These are phyloP conservation scores for Hippophae tibetana DNA, from an alignment of 306 rosid genomes.

Conservation along the genomic window DNA sequence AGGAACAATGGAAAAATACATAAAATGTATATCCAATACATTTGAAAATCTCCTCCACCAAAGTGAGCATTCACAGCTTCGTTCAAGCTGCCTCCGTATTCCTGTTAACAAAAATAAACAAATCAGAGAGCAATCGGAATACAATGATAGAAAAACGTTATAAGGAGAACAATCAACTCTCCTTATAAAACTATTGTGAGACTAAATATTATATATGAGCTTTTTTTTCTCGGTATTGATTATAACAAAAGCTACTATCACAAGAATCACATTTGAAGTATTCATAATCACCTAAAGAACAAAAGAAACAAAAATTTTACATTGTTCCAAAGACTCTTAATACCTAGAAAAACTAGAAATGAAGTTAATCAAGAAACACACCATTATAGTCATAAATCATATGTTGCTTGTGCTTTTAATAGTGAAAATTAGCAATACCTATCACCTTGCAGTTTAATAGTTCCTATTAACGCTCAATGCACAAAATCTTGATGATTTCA, in stretches of 20 bases:
- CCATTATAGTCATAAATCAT: too few species aligned
- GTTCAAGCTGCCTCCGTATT: constrained; percentile 59
- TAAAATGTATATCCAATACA: constrained; percentile 25
- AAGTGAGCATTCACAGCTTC: constrained; percentile 78
- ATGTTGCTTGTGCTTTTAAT: too few species aligned
- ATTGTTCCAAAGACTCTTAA: neutral
- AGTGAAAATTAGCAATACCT: too few species aligned
- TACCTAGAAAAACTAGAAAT: neutral
- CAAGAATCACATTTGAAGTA: neutral
- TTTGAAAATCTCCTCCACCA: constrained; percentile 29
- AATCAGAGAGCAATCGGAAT: neutral
- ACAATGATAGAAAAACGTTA: neutral
- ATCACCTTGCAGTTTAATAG: too few species aligned
- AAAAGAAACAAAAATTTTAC: neutral
- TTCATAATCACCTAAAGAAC: neutral
- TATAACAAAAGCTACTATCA: neutral
- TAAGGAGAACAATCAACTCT: neutral
- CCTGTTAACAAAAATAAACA: constrained; percentile 37
- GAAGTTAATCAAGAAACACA: neutral
- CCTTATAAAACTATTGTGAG: neutral
- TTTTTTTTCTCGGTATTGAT: neutral
- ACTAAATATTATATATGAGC: neutral
- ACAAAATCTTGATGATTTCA: too few species aligned
- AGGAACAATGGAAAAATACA: neutral
- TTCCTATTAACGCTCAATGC: too few species aligned